Conservation (phyloP, 2,329 filamentous ascomycete species). For the Alternaria sp. region DNA sequence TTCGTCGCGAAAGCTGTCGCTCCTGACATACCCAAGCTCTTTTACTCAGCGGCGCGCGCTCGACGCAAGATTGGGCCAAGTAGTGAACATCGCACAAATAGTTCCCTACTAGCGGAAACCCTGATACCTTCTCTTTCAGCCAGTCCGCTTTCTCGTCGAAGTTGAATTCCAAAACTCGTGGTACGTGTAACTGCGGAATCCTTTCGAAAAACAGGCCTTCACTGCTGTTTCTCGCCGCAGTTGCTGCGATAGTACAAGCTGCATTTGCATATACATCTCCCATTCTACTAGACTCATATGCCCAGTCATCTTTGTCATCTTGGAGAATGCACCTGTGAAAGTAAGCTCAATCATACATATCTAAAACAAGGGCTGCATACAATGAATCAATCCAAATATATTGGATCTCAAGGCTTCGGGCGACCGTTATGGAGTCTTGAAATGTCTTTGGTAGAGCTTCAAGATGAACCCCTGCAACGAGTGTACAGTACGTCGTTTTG, state of each 20-base stretch:
- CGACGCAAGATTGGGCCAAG: not conserved
- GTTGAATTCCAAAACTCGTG: not conserved
- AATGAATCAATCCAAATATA: constrained; percentile 1
- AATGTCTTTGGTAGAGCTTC: not conserved
- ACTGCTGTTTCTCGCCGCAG: not conserved
- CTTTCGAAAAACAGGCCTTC: not conserved
- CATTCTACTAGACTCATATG: not conserved
- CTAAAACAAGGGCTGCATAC: not conserved
- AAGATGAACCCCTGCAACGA: not conserved
- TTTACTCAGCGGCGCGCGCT: not conserved
- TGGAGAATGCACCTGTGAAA: not conserved
- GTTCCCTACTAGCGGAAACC: not conserved
- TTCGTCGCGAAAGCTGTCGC: too few species aligned
- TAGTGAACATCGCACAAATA: not conserved
- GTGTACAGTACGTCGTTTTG: not conserved
- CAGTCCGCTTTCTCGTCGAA: not conserved
- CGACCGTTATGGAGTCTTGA: not conserved
- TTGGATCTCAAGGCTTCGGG: not conserved
- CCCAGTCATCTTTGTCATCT: not conserved
- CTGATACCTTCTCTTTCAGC: not conserved
- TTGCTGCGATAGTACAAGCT: not conserved
- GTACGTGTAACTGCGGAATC: rapidly evolving
- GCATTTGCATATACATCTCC: not conserved
- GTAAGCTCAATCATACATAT: not conserved
- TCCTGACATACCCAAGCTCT: not conserved